These are phyloP conservation scores for Takakia lepidozioides DNA, from an alignment of 225 moss, liverwort and hornwort species.

Conservation along the genomic window DNA sequence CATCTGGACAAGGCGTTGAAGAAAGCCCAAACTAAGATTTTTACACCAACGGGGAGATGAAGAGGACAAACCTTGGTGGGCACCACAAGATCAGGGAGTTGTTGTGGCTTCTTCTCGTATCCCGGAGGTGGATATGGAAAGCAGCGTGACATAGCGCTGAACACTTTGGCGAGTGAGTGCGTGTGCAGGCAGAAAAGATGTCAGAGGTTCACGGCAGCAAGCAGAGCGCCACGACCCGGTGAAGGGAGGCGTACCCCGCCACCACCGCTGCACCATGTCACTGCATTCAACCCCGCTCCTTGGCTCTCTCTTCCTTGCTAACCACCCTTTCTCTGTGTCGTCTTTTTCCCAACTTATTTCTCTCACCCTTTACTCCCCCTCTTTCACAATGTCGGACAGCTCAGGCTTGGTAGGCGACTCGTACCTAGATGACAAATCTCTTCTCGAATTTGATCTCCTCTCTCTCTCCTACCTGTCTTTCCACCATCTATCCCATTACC, in stretches of 20 bases:
- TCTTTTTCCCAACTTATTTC: conserved; percentile 8
- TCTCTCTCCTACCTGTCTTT: too few species aligned
- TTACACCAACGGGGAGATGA: too few species aligned
- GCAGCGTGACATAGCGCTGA: conserved; percentile 98
- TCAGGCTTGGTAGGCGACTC: too few species aligned
- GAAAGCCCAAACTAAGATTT: too few species aligned
- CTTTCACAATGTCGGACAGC: too few species aligned
- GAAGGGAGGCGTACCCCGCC: conserved; percentile 99
- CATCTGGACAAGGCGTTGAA: too few species aligned
- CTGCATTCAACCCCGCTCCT: conserved; percentile 87
- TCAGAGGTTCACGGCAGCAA: conserved; percentile 53
- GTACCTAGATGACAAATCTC: too few species aligned
- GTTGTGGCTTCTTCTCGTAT: conserved; percentile 97
- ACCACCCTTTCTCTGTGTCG: conserved; percentile 19
- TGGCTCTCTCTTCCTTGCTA: conserved; percentile 25
- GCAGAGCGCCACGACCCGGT: conserved; percentile 94
- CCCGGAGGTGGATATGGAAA: conserved; percentile 99
- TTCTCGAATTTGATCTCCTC: too few species aligned
- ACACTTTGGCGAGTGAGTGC: too few species aligned
- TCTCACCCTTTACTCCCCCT: too few species aligned
- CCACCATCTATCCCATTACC: too few species aligned
- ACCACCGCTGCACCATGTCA: conserved; percentile 99
- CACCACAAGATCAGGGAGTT: conserved; percentile 67
- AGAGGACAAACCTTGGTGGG: conserved; percentile 57
- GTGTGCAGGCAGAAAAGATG: conserved; percentile 44